Percentiles rank a stretch among this genome's conserved stretches.
These are phyloP conservation scores for Ceratonia siliqua DNA, from an alignment of 306 rosid species.

Conservation along the genomic window DNA sequence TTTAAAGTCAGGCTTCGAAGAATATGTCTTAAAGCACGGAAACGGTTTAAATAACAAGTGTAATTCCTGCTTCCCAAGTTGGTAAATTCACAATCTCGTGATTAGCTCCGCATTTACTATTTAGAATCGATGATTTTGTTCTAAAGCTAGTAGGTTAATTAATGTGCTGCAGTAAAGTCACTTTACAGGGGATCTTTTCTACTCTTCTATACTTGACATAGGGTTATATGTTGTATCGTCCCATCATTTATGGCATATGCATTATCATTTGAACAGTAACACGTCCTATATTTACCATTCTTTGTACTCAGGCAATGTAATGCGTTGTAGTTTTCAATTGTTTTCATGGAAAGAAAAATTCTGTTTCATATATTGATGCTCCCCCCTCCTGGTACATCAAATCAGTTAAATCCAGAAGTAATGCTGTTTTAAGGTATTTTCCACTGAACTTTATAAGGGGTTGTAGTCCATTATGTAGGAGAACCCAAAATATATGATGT, in stretches of 20 bases:
- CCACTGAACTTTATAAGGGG: neutral
- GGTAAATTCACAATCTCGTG: slow-evolving; percentile 49
- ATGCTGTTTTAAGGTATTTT: neutral
- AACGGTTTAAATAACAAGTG: slow-evolving; percentile 50
- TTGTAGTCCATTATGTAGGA: neutral
- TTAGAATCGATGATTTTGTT: slow-evolving; percentile 22
- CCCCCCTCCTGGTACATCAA: neutral
- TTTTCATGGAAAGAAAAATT: neutral
- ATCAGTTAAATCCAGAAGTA: neutral
- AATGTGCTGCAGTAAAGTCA: slow-evolving; percentile 6
- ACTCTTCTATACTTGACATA: neutral
- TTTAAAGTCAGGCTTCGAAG: slow-evolving; percentile 74
- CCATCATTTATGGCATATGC: slow-evolving; percentile 6
- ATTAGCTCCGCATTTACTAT: slow-evolving; percentile 25
- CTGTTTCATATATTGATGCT: neutral
- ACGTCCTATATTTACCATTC: slow-evolving; percentile 3
- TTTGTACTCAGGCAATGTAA: neutral
- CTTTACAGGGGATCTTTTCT: slow-evolving; percentile 22
- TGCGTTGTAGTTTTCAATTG: slow-evolving; percentile 12
- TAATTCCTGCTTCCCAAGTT: slow-evolving; percentile 60
- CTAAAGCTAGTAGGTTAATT: slow-evolving; percentile 33
- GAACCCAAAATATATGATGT: slow-evolving; percentile 14
- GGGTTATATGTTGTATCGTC: neutral
- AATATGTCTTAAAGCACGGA: slow-evolving; percentile 76
- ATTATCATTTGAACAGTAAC: slow-evolving; percentile 9